Evolutionary conservation across 495 filamentous ascomycete genomes (phyloP).

Genomic region (Penicillium bialowiezense): DNA sequence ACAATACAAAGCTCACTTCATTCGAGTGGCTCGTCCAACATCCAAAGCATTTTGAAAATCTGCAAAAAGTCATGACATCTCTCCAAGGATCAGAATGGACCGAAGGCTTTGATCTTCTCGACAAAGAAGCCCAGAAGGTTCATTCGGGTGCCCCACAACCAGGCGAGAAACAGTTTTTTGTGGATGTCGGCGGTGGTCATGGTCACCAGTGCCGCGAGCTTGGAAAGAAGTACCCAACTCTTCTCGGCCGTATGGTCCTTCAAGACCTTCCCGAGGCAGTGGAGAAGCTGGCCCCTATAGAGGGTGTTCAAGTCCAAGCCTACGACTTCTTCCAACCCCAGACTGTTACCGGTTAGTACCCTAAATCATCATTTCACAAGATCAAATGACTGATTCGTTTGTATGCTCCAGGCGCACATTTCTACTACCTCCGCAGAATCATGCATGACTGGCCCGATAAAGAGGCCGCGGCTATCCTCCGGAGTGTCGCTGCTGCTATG

Average conservation of each 20-base stretch:
- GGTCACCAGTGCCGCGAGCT: slow-evolving; percentile 53
- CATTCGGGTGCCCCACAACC: not conserved
- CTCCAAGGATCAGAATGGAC: slow-evolving; percentile 31
- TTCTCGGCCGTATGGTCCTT: slow-evolving; percentile 46
- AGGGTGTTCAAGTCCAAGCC: slow-evolving; percentile 43
- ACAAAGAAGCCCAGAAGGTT: slow-evolving; percentile 14
- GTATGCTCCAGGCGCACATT: slow-evolving; percentile 27
- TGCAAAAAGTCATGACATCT: slow-evolving; percentile 40
- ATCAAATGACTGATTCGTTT: slow-evolving; percentile 1
- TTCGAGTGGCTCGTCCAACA: slow-evolving; percentile 40
- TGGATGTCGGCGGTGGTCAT: slow-evolving; percentile 53
- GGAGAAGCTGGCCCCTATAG: slow-evolving; percentile 27
- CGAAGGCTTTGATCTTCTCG: slow-evolving; percentile 22
- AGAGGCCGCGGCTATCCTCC: slow-evolving; percentile 30
- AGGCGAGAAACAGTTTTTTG: slow-evolving; percentile 33
- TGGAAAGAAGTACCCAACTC: slow-evolving; percentile 35
- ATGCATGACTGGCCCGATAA: slow-evolving; percentile 40
- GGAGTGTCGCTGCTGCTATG: slow-evolving; percentile 32
- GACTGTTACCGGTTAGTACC: slow-evolving; percentile 35
- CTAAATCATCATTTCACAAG: not conserved
- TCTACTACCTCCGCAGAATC: slow-evolving; percentile 43
- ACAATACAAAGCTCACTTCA: slow-evolving; percentile 35
- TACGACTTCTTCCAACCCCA: slow-evolving; percentile 53
- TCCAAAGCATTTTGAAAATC: slow-evolving; percentile 32
- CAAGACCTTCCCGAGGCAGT: slow-evolving; percentile 52